Conservation (phyloP, 768 basidiomycete genomes). For the Leucocoprinus sp. region DNA sequence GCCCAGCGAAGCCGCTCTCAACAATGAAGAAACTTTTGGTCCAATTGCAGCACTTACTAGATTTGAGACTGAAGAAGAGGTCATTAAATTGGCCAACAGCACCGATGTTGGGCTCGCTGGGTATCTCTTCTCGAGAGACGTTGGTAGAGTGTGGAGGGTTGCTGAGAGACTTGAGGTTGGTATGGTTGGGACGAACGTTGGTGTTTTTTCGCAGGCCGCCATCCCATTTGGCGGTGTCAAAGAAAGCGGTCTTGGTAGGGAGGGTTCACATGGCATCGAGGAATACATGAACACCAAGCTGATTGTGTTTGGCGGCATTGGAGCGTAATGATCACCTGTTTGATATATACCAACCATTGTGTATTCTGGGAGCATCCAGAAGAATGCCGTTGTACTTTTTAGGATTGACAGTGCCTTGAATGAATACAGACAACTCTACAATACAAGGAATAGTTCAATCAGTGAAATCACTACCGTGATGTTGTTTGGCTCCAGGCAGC, state of each 20-base stretch:
- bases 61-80: slow-evolving; percentile 94
- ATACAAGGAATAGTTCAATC: too few species aligned
- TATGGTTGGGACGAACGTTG: slow-evolving; percentile 82
- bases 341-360: neutral
- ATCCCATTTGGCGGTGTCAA: slow-evolving; percentile 91
- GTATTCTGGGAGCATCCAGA: too few species aligned
- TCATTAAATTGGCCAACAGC: slow-evolving; percentile 76
- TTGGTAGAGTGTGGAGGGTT: slow-evolving; percentile 88
- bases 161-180: slow-evolving; percentile 93
- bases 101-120: slow-evolving; percentile 84
- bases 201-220: slow-evolving; percentile 64
- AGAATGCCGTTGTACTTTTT: too few species aligned
- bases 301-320: slow-evolving; percentile 72
- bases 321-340: slow-evolving; percentile 14
- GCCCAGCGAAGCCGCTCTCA: slow-evolving; percentile 52
- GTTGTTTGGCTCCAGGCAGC: too few species aligned
- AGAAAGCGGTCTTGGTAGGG: slow-evolving; percentile 78
- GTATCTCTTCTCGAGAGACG: slow-evolving; percentile 84
- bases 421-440: too few species aligned
- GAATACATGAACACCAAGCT: slow-evolving; percentile 83
- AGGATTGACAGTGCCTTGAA: too few species aligned
- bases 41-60: slow-evolving; percentile 80
- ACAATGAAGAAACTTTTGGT: slow-evolving; percentile 91
- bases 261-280: slow-evolving; percentile 84
- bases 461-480: too few species aligned